phyloP scores from a whole-genome alignment of 1,284 basidiomycete species.

The Laetiporus sulphureus region DNA sequence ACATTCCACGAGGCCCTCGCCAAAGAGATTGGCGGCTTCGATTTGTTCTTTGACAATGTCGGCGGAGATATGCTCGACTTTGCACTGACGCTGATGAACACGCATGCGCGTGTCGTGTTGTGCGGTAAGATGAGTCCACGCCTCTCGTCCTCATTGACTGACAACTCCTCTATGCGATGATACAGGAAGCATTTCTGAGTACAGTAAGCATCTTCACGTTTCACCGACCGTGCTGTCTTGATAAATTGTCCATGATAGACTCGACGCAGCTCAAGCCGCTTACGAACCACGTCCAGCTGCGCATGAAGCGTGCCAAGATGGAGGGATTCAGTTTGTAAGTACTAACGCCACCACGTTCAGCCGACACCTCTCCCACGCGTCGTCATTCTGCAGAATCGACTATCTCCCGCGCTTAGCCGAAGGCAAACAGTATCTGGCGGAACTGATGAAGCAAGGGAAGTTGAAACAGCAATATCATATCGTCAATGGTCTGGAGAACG shows the following conservation, averaged over 20 bases:
- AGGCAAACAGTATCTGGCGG: conserved; percentile 47
- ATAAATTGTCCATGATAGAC: not conserved
- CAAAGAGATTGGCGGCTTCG: conserved; percentile 52
- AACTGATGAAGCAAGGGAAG: conserved; percentile 56
- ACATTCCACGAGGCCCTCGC: conserved; percentile 66
- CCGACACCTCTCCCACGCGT: not conserved
- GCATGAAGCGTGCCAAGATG: conserved; percentile 69
- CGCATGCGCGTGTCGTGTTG: conserved; percentile 70
- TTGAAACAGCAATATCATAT: conserved; percentile 80
- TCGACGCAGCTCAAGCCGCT: conserved; percentile 38
- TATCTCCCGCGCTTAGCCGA: conserved; percentile 49
- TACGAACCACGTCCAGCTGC: conserved; percentile 55
- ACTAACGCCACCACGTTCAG: not conserved
- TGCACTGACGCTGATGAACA: conserved; percentile 66
- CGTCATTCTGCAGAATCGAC: conserved; percentile 44
- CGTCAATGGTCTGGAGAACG: conserved; percentile 66
- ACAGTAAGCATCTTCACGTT: not conserved
- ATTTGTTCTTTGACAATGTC: conserved; percentile 86
- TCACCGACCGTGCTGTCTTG: no score
- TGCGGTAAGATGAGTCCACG: conserved; percentile 45
- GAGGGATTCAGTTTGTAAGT: conserved; percentile 79
- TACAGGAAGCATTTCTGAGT: conserved; percentile 65
- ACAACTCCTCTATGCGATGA: not conserved
- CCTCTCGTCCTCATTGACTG: conserved; percentile 12
- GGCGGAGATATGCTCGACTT: conserved; percentile 81